phyloP scores from a whole-genome alignment of 352 stramenopile genomes.

The Globisporangium carolinianum region DNA sequence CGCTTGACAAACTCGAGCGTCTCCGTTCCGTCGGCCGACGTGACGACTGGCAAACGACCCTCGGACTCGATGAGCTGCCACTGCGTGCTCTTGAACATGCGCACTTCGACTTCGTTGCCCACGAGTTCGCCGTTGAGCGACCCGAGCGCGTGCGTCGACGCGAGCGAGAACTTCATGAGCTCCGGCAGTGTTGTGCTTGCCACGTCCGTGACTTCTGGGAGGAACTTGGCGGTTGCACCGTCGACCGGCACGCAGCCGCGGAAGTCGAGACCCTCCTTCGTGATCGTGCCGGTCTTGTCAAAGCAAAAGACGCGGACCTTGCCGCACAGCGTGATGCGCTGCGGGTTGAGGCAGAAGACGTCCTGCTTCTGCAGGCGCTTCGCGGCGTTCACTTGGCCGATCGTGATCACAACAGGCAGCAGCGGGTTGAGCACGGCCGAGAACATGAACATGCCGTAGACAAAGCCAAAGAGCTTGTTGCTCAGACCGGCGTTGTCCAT shows the following conservation, averaged over 20 bases:
- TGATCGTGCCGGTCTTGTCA: conserved; percentile 92
- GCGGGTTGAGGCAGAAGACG: conserved; percentile 79
- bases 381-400: conserved; percentile 81
- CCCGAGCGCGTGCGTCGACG: conserved; percentile 79
- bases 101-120: conserved; percentile 85
- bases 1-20: conserved; percentile 79
- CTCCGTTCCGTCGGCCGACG: conserved; percentile 31
- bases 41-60: conserved; percentile 32
- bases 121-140: conserved; percentile 65
- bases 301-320: conserved; percentile 89
- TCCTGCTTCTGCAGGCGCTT: conserved; percentile 65
- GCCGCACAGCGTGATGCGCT: conserved; percentile 83
- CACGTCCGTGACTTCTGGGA: conserved; percentile 51
- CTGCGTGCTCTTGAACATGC: conserved; percentile 76
- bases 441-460: conserved; percentile 81
- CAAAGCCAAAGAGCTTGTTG: conserved; percentile 65
- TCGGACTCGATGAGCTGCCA: conserved; percentile 60
- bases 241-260: conserved; percentile 49
- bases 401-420: conserved; percentile 85
- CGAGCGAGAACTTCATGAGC: conserved; percentile 60
- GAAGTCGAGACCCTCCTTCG: conserved; percentile 86
- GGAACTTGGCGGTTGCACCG: conserved; percentile 26
- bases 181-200: conserved; percentile 24
- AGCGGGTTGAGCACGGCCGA: conserved; percentile 74
- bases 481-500: conserved; percentile 56